A percentile compares a stretch with the other conserved stretches of the same genome.
These are phyloP conservation scores for Lactarius tabidus DNA, from an alignment of 768 basidiomycete genomes.

Conservation along the genomic window DNA sequence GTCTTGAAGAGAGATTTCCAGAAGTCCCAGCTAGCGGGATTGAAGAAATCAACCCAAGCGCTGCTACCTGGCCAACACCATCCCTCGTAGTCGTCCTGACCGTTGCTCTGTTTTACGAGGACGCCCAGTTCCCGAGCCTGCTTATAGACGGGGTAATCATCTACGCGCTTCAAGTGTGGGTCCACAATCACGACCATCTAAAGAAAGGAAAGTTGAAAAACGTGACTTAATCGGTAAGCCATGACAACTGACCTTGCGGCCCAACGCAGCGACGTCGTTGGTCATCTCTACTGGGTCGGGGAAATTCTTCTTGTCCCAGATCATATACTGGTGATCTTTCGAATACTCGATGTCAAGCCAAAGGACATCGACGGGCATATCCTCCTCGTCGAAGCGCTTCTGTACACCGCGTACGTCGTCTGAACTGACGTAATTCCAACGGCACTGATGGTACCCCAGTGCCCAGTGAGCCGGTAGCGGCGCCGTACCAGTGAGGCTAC, in stretches of 20 bases:
- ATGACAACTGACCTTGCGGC: slow-evolving; percentile 63
- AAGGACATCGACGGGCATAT: slow-evolving; percentile 93
- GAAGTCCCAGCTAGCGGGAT: slow-evolving; percentile 84
- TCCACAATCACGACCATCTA: slow-evolving; percentile 99
- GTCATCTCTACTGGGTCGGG: slow-evolving; percentile 94
- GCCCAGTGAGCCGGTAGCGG: slow-evolving; percentile 90
- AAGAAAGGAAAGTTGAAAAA: slow-evolving; percentile 12
- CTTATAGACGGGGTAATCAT: slow-evolving; percentile 78
- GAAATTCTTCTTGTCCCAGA: slow-evolving; percentile 92
- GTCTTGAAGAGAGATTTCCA: slow-evolving; percentile 82
- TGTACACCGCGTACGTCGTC: slow-evolving; percentile 85
- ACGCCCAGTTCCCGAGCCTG: slow-evolving; percentile 78
- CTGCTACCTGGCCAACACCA: slow-evolving; percentile 99
- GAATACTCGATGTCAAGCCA: slow-evolving; percentile 98
- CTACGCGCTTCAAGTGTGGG: slow-evolving; percentile 86
- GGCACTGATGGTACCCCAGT: slow-evolving; percentile 93
- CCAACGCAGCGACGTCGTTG: slow-evolving; percentile 77
- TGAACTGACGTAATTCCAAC: slow-evolving; percentile 96
- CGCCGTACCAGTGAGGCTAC: slow-evolving; percentile 77
- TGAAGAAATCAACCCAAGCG: slow-evolving; percentile 97
- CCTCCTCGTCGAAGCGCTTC: slow-evolving; percentile 84
- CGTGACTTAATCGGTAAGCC: not conserved
- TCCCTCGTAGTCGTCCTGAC: slow-evolving; percentile 86
- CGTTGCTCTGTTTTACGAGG: slow-evolving; percentile 77
- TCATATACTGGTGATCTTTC: slow-evolving; percentile 92